Evolutionary conservation across 805 yeast species (phyloP), one percentile per base, ranked within the genome.

Genomic region (Pichia deserticola): DNA sequence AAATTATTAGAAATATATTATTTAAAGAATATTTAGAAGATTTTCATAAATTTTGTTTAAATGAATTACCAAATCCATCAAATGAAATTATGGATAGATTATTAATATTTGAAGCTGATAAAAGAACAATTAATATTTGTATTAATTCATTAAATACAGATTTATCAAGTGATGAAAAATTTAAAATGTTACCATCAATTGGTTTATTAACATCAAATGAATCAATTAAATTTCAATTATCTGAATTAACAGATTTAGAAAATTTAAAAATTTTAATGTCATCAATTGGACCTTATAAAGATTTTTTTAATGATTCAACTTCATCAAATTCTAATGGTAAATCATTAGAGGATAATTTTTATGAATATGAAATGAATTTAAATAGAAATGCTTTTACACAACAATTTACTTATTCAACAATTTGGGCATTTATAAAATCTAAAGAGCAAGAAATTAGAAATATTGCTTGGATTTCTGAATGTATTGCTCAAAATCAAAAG

Each of bases 381-480:
- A 90, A 97, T 70, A 86, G 82, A 62, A 83, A 85, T 63, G 96
- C 97, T 0, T 89, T 93, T 68, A 90, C 99, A 35, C 99, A 93
- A 70, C 98, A 92, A 68, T 93, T 93, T 68, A 82, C 97, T 15
- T 78, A 86, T 59, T 78, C 89, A 37, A 85, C 96, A 2, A 75
- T 93, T 50, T 93, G 97, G 93, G 96, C 97, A 7, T 93, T 97
- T 95, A 78, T 95, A 64, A 86, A 89, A 69, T 84, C 96, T 15
- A 86, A 86, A 63, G 99, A 93, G 69, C 99, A 95, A 70, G 99
- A 93, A 69, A 81, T 95, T 52, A 80, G 99, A 69, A 93, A 93
- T 67, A 85, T 93, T 57, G 89, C 98, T n/a, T 93, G 99, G 99
- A 92, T 93, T 50, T 96, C 98, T 45, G 99, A 93, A 72, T 93